Percentiles rank a stretch among this genome's conserved stretches.
Evolutionary conservation across 1,284 basidiomycete genomes (phyloP).

Genomic region (Ustilago esculenta): DNA sequence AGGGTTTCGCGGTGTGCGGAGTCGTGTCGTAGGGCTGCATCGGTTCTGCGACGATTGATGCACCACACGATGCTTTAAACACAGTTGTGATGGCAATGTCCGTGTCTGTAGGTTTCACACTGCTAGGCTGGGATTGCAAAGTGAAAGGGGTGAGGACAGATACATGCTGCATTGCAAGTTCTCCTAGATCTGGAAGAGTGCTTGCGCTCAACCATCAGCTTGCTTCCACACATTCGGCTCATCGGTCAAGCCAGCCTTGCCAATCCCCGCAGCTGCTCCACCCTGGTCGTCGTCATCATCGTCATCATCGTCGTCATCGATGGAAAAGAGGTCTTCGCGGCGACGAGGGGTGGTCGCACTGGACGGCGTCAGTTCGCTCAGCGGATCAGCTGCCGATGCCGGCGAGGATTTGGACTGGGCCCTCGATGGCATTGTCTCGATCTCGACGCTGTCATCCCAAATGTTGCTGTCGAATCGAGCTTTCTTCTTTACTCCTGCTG

Average conservation of each 20-base stretch:
- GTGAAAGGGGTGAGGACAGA: too few species aligned
- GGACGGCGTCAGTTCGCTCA: background rate
- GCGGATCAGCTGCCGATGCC: background rate
- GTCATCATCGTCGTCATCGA: slow-evolving; percentile 50
- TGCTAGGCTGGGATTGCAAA: too few species aligned
- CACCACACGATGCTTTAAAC: too few species aligned
- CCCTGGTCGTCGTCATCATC: slow-evolving; percentile 25
- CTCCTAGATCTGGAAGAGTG: too few species aligned
- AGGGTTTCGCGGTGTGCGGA: too few species aligned
- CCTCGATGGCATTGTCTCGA: background rate
- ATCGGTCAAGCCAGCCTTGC: background rate
- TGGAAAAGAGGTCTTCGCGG: slow-evolving; percentile 40
- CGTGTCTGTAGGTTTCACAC: too few species aligned
- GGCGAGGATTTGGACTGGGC: background rate
- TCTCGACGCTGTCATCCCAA: slow-evolving; percentile 36
- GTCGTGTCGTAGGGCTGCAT: too few species aligned
- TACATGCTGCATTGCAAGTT: too few species aligned
- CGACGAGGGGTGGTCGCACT: background rate
- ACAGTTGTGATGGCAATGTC: too few species aligned
- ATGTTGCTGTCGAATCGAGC: slow-evolving; percentile 21
- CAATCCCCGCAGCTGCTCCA: background rate
- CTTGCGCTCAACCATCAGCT: slow-evolving; percentile 5
- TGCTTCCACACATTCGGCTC: slow-evolving; percentile 23
- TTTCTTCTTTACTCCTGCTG: slow-evolving; percentile 16
- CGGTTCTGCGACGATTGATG: too few species aligned